Conservation (phyloP, 805 yeast genomes). For the Saturnispora saitoi region DNA sequence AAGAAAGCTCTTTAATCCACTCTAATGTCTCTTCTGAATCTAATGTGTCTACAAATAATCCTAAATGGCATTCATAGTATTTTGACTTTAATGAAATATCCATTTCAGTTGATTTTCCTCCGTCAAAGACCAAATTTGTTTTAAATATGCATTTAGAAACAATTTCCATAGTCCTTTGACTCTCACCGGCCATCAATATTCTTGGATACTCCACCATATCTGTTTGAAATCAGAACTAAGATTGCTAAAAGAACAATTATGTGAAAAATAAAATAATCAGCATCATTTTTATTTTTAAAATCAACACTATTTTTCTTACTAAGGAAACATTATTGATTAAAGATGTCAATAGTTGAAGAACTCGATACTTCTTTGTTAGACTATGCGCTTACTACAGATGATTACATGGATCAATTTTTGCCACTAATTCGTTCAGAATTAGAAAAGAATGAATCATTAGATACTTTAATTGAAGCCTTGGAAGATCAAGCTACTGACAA, state of each 20-base stretch:
- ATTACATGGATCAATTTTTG: conserved; percentile 70
- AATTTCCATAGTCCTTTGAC: neutral
- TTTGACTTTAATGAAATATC: conserved; percentile 13
- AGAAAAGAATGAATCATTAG: conserved; percentile 39
- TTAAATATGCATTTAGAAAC: neutral
- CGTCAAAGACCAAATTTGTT: neutral
- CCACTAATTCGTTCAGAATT: conserved; percentile 65
- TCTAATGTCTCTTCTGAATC: conserved; percentile 24
- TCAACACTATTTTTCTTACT: neutral
- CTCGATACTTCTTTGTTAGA: conserved; percentile 16
- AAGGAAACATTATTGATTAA: neutral
- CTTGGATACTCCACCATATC: neutral
- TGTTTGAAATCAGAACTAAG: neutral
- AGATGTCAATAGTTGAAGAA: neutral
- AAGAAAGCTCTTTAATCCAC: conserved; percentile 35
- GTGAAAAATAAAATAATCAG: neutral
- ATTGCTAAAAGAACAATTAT: neutral
- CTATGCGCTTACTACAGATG: conserved; percentile 46
- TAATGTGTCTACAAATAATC: conserved; percentile 25
- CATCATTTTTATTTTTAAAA: neutral
- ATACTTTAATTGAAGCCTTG: conserved; percentile 46
- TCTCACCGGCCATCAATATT: neutral
- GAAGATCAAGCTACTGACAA: conserved; percentile 49
- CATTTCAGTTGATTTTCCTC: neutral
- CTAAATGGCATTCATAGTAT: conserved; percentile 23